phyloP scores from a whole-genome alignment of 2,329 filamentous ascomycete species.

The Torrubiella hemipterigena region DNA sequence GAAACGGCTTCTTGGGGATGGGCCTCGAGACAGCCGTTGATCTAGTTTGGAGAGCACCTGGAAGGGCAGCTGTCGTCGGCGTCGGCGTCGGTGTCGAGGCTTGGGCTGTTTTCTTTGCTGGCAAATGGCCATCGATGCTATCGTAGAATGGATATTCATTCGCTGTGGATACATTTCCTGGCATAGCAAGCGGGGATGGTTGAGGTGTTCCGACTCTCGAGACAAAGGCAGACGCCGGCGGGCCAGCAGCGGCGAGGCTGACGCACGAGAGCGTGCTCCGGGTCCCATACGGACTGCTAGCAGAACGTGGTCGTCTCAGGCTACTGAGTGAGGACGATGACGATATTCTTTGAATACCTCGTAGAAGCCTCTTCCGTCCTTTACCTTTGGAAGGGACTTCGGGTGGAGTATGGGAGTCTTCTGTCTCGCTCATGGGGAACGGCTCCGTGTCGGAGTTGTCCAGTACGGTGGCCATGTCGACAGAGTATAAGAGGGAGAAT shows the following conservation, averaged over 20 bases:
- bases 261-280: slow-evolving; percentile 41
- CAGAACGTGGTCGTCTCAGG: slow-evolving; percentile 51
- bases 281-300: slow-evolving; percentile 54
- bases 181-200: slow-evolving; percentile 26
- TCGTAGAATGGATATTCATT: slow-evolving; percentile 28
- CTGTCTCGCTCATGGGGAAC: background rate
- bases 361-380: slow-evolving; percentile 57
- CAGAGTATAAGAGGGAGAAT: background rate
- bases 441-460: background rate
- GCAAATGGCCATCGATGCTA: slow-evolving; percentile 34
- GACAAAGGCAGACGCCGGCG: slow-evolving; percentile 15
- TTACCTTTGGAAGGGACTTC: slow-evolving; percentile 40
- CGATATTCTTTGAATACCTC: slow-evolving; percentile 67
- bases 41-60: slow-evolving; percentile 37
- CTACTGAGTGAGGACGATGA: slow-evolving; percentile 64
- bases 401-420: background rate
- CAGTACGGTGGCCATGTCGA: background rate
- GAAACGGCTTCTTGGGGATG: slow-evolving; percentile 28
- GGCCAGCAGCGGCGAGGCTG: slow-evolving; percentile 32
- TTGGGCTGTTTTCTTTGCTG: slow-evolving; percentile 41
- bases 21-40: slow-evolving; percentile 9
- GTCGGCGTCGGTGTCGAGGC: slow-evolving; percentile 26
- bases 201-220: slow-evolving; percentile 20
- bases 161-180: slow-evolving; percentile 24
- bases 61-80: slow-evolving; percentile 46